Evolutionary conservation across 768 basidiomycete species (phyloP).

Genomic region (Phallus indusiatus): DNA sequence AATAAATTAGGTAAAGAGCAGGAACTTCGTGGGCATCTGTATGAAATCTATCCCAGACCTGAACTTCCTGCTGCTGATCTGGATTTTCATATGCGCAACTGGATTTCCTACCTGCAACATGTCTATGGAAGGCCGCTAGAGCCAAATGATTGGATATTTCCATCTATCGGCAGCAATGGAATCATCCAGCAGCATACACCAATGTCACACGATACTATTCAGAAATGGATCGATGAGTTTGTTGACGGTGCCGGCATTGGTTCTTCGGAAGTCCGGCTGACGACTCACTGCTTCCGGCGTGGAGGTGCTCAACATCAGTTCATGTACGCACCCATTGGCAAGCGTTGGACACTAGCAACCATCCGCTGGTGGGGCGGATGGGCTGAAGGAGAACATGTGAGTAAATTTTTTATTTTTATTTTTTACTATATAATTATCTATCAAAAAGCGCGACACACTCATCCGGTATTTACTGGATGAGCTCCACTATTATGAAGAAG

Average conservation of each 20-base stretch:
- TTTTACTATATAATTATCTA: neutral
- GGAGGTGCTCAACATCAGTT: conserved; percentile 1
- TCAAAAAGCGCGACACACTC: conserved; percentile 15
- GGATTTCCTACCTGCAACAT: neutral
- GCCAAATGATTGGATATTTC: conserved; percentile 25
- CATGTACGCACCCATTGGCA: conserved; percentile 22
- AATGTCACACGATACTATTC: conserved; percentile 22
- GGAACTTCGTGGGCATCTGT: conserved; percentile 16
- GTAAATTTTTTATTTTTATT: conserved; percentile 6
- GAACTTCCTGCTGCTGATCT: conserved; percentile 22
- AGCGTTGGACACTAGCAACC: conserved; percentile 26
- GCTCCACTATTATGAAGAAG: conserved; percentile 18
- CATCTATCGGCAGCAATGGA: conserved; percentile 19
- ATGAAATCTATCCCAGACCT: conserved; percentile 26
- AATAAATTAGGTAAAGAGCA: conserved; percentile 17
- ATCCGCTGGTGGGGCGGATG: conserved; percentile 35
- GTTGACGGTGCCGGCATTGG: conserved; percentile 15
- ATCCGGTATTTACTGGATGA: conserved; percentile 24
- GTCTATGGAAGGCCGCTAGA: conserved; percentile 15
- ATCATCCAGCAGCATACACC: conserved; percentile 15
- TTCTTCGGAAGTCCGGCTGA: conserved; percentile 27
- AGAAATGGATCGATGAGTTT: conserved; percentile 23
- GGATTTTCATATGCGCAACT: conserved; percentile 1
- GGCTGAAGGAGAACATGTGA: conserved; percentile 28
- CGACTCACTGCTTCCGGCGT: conserved; percentile 18